Evolutionary conservation across 2,329 filamentous ascomycete genomes (phyloP).

Genomic region (Microsporum canis): DNA sequence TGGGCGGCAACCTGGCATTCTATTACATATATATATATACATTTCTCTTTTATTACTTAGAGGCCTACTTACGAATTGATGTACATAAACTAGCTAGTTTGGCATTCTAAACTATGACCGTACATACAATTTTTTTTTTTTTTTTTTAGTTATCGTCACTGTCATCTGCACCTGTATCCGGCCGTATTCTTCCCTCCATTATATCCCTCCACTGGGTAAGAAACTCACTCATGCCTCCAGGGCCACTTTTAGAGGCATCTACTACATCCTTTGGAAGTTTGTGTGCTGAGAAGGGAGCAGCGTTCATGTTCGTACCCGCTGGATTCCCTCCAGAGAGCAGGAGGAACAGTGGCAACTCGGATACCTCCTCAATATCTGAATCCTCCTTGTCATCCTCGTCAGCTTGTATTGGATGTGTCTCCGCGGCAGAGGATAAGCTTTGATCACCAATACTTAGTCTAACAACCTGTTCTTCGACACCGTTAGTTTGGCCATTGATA

Average conservation of each 20-base stretch:
- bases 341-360: constrained; percentile 54
- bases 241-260: constrained; percentile 52
- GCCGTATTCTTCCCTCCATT: constrained; percentile 32
- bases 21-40: neutral
- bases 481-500: constrained; percentile 37
- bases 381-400: constrained; percentile 21
- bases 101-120: neutral
- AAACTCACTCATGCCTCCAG: constrained; percentile 71
- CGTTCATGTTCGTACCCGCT: constrained; percentile 74
- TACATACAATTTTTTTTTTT: neutral
- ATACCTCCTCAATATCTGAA: constrained; percentile 44
- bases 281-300: constrained; percentile 83
- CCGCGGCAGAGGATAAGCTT: constrained; percentile 1
- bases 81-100: neutral
- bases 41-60: neutral
- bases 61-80: neutral
- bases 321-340: constrained; percentile 76
- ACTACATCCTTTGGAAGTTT: constrained; percentile 93
- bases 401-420: neutral
- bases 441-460: neutral
- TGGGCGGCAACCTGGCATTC: neutral
- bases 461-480: constrained; percentile 7
- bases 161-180: constrained; percentile 18
- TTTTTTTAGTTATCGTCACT: neutral
- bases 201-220: constrained; percentile 61